Evolutionary conservation across 257 asterid species (phyloP), one percentile per base, ranked within the genome.

Genomic region (Paraleonurus japonicus): DNA sequence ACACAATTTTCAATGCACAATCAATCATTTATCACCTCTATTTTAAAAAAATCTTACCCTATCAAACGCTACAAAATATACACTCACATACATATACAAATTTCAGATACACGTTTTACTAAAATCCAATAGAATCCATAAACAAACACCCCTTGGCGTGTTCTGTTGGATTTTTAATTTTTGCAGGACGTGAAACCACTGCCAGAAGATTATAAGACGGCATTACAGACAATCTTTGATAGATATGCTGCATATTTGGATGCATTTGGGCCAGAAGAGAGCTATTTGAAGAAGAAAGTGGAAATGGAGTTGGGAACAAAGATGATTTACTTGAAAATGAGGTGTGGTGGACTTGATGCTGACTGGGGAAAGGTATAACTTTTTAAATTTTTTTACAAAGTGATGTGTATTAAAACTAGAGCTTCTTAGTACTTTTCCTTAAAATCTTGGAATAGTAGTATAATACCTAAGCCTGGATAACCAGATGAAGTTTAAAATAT

Each of bases 301-400:
- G 99, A 95, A 84, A 79, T 61, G 61, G 99, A 95, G 78, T 65
- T 95, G 81, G 99, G 98, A 61, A 73, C 96, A 62, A 82, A 81
- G 77, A 81, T 95, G 99, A 95, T 95, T 75, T 86, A 85, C 92
- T 81, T 95, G 85, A 95, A 95, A 86, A 92, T 92, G 98, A 87
- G 99, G 79, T 95, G 98, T 78, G 81, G 95, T 67, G 98, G 98
- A 79, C 95, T 95, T 41, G 79, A 67, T 32, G 81, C 97, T 71
- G 96, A 85, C 41, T 95, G 98, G 99, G 99, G 96, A 81, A 95
- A 92, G 99, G 99, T 95, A 89, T 20, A 27, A 37, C 48, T 70
- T 23, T 26, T 60, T 73, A 1, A 12, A n/a, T n/a, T 2, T 22
- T 7, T 0, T 75, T 72, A 61, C 73, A 30, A 73, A 12, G 33